Conservation (phyloP, 2,329 filamentous ascomycete genomes). For the Fusarium oligoseptatum region DNA sequence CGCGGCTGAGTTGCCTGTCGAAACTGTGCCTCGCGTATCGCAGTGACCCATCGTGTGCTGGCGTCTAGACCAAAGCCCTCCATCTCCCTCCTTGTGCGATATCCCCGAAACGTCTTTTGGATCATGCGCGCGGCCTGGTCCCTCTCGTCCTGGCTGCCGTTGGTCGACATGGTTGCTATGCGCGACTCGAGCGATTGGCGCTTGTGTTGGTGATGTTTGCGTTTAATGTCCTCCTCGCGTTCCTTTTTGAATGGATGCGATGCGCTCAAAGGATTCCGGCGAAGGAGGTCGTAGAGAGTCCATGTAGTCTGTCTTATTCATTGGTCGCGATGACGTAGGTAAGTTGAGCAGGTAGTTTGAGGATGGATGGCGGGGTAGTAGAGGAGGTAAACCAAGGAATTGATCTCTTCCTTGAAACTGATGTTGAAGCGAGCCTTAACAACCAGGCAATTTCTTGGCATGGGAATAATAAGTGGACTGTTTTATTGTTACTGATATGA, state of each 20-base stretch:
- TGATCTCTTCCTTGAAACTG: not conserved
- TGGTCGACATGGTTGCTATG: constrained; percentile 24
- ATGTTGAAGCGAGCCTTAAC: not conserved
- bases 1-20: constrained; percentile 63
- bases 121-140: constrained; percentile 68
- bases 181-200: constrained; percentile 52
- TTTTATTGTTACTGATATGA: not conserved
- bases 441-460: not conserved
- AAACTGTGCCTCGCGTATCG: constrained; percentile 70
- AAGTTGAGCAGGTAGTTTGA: constrained; percentile 5
- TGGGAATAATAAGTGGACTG: not conserved
- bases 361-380: not conserved
- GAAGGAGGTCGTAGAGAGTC: constrained; percentile 64
- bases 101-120: constrained; percentile 82
- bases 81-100: constrained; percentile 79
- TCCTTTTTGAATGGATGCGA: constrained; percentile 63
- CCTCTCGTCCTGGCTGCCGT: constrained; percentile 36
- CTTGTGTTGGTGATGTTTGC: constrained; percentile 54
- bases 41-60: constrained; percentile 78
- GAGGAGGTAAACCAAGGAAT: not conserved
- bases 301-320: constrained; percentile 59
- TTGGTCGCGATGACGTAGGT: constrained; percentile 43
- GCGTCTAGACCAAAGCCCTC: constrained; percentile 77
- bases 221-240: constrained; percentile 60
- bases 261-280: constrained; percentile 60